These are phyloP conservation scores for Vaccinium darrowii DNA, from an alignment of 148 eudicot genomes.

Conservation along the genomic window DNA sequence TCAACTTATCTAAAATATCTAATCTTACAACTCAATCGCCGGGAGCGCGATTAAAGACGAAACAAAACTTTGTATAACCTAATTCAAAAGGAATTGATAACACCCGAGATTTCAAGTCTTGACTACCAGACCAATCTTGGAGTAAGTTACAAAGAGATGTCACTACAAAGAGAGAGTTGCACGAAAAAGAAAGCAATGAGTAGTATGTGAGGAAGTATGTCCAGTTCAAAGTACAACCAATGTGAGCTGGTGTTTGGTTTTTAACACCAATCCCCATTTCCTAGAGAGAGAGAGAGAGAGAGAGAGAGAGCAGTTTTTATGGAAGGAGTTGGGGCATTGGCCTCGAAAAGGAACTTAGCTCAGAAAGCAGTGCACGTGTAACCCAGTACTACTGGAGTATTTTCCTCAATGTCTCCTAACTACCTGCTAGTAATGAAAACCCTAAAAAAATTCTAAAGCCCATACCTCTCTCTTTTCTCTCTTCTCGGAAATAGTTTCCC, in stretches of 20 bases:
- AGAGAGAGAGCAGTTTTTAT: not conserved
- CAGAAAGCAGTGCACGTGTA: constrained; percentile 33
- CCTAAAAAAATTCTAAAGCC: constrained; percentile 7
- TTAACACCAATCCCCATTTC: not conserved
- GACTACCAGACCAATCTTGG: no score
- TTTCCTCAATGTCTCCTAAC: constrained; percentile 2
- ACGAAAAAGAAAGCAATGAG: not conserved
- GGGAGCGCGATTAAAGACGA: no score
- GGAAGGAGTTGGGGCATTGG: constrained; percentile 16
- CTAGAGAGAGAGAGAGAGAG: not conserved
- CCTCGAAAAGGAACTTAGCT: constrained; percentile 36
- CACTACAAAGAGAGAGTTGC: not conserved
- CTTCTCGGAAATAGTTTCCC: constrained; percentile 16
- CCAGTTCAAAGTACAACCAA: not conserved
- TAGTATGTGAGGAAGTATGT: not conserved
- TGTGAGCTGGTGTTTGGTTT: not conserved
- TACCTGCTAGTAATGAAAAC: not conserved
- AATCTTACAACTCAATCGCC: no score
- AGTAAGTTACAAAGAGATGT: no score
- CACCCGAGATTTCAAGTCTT: no score
- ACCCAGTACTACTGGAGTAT: constrained; percentile 2
- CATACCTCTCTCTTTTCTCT: constrained; percentile 7
- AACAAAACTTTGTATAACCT: no score
- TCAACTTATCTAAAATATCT: no score
- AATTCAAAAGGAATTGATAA: no score